These are phyloP conservation scores for Penicillium sp. DNA, from an alignment of 2,329 filamentous ascomycete genomes.

Conservation along the genomic window DNA sequence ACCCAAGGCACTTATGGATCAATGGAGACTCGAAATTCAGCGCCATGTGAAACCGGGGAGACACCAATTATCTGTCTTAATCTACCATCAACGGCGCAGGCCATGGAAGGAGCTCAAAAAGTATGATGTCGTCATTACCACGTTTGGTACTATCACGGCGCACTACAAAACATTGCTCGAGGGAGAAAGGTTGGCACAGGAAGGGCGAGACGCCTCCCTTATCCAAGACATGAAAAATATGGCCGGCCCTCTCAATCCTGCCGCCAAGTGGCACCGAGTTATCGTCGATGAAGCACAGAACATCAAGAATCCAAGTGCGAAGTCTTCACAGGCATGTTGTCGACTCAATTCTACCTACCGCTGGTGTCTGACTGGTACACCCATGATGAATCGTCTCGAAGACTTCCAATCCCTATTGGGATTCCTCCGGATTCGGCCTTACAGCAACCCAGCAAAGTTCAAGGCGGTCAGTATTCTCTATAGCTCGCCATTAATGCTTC, in stretches of 20 bases:
- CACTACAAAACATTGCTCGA: constrained; percentile 63
- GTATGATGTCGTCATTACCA: constrained; percentile 75
- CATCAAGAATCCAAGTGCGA: constrained; percentile 71
- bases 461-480: constrained; percentile 42
- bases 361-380: constrained; percentile 76
- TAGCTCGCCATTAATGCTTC: neutral
- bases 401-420: constrained; percentile 75
- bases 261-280: constrained; percentile 64
- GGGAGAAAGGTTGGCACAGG: constrained; percentile 50
- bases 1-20: constrained; percentile 73
- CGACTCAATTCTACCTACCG: constrained; percentile 60
- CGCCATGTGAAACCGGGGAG: constrained; percentile 59
- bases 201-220: constrained; percentile 34
- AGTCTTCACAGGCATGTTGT: constrained; percentile 59
- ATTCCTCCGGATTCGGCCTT: constrained; percentile 75
- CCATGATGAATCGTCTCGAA: constrained; percentile 81
- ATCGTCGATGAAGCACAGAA: constrained; percentile 78
- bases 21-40: constrained; percentile 79
- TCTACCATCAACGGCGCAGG: constrained; percentile 64
- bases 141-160: constrained; percentile 67
- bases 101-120: constrained; percentile 59
- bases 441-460: constrained; percentile 64
- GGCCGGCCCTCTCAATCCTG: constrained; percentile 53
- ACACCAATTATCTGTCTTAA: constrained; percentile 61
- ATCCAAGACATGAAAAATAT: constrained; percentile 1